Conservation (phyloP, 2,329 filamentous ascomycete species). For the Mycosphaerella sp. region DNA sequence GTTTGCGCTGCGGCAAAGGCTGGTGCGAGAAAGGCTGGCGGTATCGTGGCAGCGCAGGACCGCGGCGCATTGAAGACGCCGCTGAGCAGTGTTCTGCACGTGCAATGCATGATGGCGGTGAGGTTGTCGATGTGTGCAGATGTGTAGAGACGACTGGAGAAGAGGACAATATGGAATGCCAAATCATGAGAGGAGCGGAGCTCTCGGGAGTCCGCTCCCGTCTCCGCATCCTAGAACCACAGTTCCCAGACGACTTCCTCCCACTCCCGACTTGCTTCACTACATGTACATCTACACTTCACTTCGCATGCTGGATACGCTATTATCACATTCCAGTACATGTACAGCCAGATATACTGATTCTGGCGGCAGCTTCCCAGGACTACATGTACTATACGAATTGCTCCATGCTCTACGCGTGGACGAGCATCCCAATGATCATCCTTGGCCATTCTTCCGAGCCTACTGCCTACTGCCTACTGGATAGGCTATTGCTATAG, state of each 20-base stretch:
- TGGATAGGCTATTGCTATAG: too few relatives aligned
- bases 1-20: constrained; percentile 27
- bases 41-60: constrained; percentile 19
- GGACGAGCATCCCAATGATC: too few relatives aligned
- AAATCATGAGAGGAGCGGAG: background rate
- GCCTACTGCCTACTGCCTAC: too few relatives aligned
- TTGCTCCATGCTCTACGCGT: too few relatives aligned
- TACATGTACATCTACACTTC: too few relatives aligned
- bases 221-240: constrained; percentile 3
- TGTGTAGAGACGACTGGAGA: background rate
- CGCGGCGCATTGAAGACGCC: constrained; percentile 15
- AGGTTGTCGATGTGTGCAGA: background rate
- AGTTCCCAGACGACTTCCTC: background rate
- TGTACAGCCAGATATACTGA: too few relatives aligned
- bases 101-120: constrained; percentile 21
- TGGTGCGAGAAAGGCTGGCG: constrained; percentile 34
- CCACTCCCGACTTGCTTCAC: background rate
- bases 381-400: too few relatives aligned
- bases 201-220: constrained; percentile 4
- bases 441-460: too few relatives aligned
- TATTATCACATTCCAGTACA: too few relatives aligned
- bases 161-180: background rate
- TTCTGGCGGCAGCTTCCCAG: too few relatives aligned
- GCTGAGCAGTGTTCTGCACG: constrained; percentile 18
- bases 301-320: too few relatives aligned